Base-by-base conservation (phyloP, 306 rosid genomes). In the Sesbania bispinosa region DNA sequence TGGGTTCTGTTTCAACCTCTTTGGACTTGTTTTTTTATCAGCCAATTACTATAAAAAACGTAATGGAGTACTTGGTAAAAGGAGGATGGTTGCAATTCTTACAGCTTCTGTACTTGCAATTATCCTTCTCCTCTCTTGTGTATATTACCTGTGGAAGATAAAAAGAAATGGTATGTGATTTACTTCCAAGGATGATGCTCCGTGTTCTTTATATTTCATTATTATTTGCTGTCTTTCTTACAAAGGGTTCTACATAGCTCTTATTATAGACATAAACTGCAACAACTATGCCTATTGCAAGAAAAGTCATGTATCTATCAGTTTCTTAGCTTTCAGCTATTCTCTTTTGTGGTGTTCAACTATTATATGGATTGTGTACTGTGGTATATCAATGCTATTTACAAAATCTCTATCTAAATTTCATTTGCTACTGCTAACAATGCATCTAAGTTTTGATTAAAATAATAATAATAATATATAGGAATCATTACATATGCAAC, bases 11-110 rank as follows among this genome's bases (percentile, higher is more conserved):
- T 50, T 50, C 6, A 26, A 36, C 42, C 48, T 47, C 21, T 58
- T 66, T 74, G 16, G 55, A 14, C 71, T 29, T 10, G 55, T 41
- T 55, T 50, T 35, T 62, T 54, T n/a, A 20, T 50, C 81, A 81
- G 85, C 48, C 20, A 65, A 10, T n/a, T 81, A 76, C 27, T 7
- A 41, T 41, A 71, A 18, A 5, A 66, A 50, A 11, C 23, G 46
- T 46, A 76, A 47, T 24, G 23, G 19, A 47, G 2, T 8, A 7
- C 32, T 14, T 15, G 59, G 47, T 16, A 72, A 47, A 58, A 43
- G 38, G 35, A 19, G 51, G 54, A 5, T 63, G 45, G 35, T 10
- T 16, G 73, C 45, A 65, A 62, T 53, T 43, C n/a, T 53, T 5
- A 15, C 23, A 10, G 35, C 60, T 70, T 42, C 52, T 33, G 21